These are phyloP conservation scores for Hyphopichia wangnamkhiaoensis DNA, from an alignment of 1,139 yeast genomes.

Conservation along the genomic window DNA sequence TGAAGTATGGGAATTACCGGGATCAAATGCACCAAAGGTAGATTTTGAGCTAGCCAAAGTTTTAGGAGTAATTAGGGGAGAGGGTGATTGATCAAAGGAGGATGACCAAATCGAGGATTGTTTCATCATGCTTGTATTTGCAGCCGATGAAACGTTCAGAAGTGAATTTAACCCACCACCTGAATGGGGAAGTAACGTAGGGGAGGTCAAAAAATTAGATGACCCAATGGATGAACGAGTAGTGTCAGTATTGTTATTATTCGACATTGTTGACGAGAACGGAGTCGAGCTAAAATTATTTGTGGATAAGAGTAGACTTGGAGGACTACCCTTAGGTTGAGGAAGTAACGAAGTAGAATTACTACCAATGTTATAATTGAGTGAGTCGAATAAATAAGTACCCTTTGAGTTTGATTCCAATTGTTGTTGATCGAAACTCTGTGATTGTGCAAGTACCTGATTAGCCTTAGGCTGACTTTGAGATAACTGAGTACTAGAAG, in stretches of 20 bases:
- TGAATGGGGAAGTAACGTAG: slow-evolving; percentile 17
- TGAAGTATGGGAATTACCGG: slow-evolving; percentile 5
- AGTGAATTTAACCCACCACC: too few species aligned
- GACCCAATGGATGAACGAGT: slow-evolving; percentile 10
- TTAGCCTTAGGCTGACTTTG: neutral
- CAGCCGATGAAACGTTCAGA: neutral
- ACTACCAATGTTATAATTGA: slow-evolving; percentile 9
- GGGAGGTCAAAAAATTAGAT: slow-evolving; percentile 17
- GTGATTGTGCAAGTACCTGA: slow-evolving; percentile 1
- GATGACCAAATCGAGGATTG: slow-evolving; percentile 17
- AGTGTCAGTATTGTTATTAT: neutral
- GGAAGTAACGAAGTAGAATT: slow-evolving; percentile 20
- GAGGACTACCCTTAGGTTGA: too few species aligned
- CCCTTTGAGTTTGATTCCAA: slow-evolving; percentile 6
- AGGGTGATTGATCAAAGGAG: slow-evolving; percentile 6
- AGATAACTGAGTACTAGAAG: slow-evolving; percentile 2
- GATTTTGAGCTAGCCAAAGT: slow-evolving; percentile 6
- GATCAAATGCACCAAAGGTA: slow-evolving; percentile 1
- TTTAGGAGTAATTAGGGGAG: slow-evolving; percentile 3
- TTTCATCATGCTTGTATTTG: slow-evolving; percentile 3
- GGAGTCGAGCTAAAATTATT: too few species aligned
- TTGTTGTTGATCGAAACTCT: slow-evolving; percentile 5
- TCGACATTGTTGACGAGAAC: slow-evolving; percentile 3
- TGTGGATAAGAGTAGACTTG: too few species aligned
- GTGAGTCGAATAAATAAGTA: slow-evolving; percentile 4